These are phyloP conservation scores for Cordyceps cateniannulata DNA, from an alignment of 2,329 filamentous ascomycete genomes.

Conservation along the genomic window DNA sequence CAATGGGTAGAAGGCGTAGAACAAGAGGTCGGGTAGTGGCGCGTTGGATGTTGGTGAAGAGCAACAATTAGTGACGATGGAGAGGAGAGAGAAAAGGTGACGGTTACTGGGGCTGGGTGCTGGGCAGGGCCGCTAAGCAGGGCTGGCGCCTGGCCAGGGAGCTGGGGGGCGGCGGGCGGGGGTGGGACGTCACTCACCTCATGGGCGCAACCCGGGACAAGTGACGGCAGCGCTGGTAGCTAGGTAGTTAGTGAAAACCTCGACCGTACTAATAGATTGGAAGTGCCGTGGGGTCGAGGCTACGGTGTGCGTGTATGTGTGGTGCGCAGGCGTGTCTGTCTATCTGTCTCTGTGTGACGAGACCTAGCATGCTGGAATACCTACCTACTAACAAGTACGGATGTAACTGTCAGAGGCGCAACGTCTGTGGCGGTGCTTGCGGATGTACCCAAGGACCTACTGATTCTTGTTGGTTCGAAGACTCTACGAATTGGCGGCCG, in stretches of 20 bases:
- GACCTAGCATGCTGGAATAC: not conserved
- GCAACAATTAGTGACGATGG: constrained; percentile 11
- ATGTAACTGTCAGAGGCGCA: not conserved
- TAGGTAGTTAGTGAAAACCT: too few relatives aligned
- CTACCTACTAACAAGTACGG: too few relatives aligned
- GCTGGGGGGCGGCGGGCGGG: not conserved
- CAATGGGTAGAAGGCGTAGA: not conserved
- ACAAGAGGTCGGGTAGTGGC: not conserved
- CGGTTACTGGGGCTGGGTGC: constrained; percentile 8
- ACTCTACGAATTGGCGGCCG: not conserved
- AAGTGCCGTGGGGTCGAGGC: not conserved
- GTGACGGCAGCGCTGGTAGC: too few relatives aligned
- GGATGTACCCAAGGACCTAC: not conserved
- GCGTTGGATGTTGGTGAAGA: constrained; percentile 10
- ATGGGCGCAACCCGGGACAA: too few relatives aligned
- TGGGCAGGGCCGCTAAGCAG: constrained; percentile 6
- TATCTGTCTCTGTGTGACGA: not conserved
- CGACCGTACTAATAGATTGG: not conserved
- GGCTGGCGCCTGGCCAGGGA: not conserved
- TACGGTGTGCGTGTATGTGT: not conserved
- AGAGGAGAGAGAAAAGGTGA: constrained; percentile 9
- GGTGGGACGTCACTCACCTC: constrained; percentile 3
- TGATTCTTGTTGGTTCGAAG: not conserved
- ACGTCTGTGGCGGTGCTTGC: not conserved
- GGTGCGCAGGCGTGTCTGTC: too few relatives aligned